A percentile compares a stretch with the other conserved stretches of the same genome.
Evolutionary conservation across 352 stramenopile genomes (phyloP).

Genomic region (Pythium graminicola): DNA sequence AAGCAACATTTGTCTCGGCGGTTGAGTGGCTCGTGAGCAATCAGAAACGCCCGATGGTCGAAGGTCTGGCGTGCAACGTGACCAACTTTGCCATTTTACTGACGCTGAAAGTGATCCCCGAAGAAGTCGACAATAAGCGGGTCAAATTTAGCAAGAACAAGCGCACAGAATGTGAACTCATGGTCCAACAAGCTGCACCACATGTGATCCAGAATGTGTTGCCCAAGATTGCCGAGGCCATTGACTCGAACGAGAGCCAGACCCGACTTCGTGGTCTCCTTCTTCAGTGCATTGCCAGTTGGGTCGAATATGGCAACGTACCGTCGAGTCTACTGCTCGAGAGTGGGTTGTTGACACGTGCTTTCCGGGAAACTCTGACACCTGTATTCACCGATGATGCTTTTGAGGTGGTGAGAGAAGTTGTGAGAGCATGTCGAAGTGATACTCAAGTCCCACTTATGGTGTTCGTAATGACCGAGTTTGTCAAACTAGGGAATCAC

Average conservation of each 20-base stretch:
- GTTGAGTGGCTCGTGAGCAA: conserved; percentile 77
- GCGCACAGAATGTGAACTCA: conserved; percentile 49
- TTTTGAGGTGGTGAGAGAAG: conserved; percentile 57
- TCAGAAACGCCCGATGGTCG: conserved; percentile 43
- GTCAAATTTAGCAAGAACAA: conserved; percentile 72
- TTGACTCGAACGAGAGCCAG: conserved; percentile 52
- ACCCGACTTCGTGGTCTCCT: conserved; percentile 38
- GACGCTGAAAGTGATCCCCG: conserved; percentile 67
- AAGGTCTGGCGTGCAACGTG: conserved; percentile 33
- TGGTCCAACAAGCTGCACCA: conserved; percentile 58
- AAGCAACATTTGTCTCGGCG: conserved; percentile 43
- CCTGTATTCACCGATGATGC: conserved; percentile 37
- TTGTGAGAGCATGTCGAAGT: conserved; percentile 52
- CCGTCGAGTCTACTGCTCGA: conserved; percentile 49
- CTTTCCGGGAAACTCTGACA: conserved; percentile 46
- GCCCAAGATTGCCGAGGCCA: conserved; percentile 43
- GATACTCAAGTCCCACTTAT: conserved; percentile 61
- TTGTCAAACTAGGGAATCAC: conserved; percentile 61
- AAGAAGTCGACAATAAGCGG: conserved; percentile 73
- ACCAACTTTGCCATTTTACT: conserved; percentile 74
- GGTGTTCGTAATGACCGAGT: conserved; percentile 73
- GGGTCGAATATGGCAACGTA: conserved; percentile 68
- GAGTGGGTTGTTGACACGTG: conserved; percentile 46
- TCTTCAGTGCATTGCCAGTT: conserved; percentile 60
- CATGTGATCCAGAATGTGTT: conserved; percentile 57